Evolutionary conservation across 768 basidiomycete species (phyloP), one percentile per base, ranked within the genome.

Genomic region (Trametes cingulata): DNA sequence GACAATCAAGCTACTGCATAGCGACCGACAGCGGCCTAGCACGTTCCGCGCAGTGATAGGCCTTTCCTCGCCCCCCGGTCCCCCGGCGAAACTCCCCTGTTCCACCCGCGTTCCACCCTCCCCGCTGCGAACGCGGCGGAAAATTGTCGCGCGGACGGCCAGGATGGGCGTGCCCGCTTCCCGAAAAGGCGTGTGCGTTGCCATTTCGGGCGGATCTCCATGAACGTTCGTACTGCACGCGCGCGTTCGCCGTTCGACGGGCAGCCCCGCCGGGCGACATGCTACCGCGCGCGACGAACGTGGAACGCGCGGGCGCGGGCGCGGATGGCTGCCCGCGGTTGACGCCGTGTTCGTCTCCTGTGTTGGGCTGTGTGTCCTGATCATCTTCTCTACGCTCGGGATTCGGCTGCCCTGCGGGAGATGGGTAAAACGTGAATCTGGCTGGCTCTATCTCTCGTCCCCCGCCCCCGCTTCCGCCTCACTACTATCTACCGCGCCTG

Each of bases 171-270:
- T 15, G 52, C 17, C 42, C 19, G 17, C n/a, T 39, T 39, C 49
- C 57, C 27, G 19, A 35, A 59, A 41, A 41, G 58, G 64, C 45
- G 55, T 45, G 37, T 19, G 37, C 19, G 20, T 36, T 65, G 6
- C 64, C 64, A 17, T 36, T 56, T 49, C 6, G 12, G 61, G 60
- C 39, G 35, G 52, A 57, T 60, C 56, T 41, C 29, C 61, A 58
- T 62, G 58, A 62, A 66, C 65, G 65, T 66, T 66, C 61, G 65
- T 66, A 27, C 41, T 22, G 53, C 40, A 29, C 45, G 35, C 43
- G 27, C 55, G 46, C 17, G 35, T 25, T 22, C 45, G 43, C 45
- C 15, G 19, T 12, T 6, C 51, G 43, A 46, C 54, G 54, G 47
- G 40, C 42, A 45, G 22, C 52, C n/a, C 9, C 48, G 61, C 43